Conservation (phyloP, 257 asterid genomes). For the Hygrophila difformis region DNA sequence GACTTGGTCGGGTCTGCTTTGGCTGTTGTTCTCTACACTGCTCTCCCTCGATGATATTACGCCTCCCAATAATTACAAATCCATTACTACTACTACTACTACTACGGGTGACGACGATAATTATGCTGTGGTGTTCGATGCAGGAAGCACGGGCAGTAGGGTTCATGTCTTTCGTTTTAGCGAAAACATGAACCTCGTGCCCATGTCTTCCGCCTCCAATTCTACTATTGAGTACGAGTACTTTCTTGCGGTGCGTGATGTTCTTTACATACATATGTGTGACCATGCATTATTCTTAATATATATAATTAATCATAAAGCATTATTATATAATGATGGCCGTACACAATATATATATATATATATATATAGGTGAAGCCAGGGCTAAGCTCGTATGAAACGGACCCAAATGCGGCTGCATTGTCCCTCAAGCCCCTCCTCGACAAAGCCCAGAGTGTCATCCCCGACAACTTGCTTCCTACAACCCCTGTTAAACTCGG, state of each 20-base stretch:
- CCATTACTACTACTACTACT: too few relatives aligned
- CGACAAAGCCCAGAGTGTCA: slow-evolving; percentile 36
- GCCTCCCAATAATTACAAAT: too few relatives aligned
- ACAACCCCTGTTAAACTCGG: slow-evolving; percentile 68
- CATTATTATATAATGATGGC: too few relatives aligned
- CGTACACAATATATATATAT: not conserved
- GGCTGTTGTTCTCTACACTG: too few relatives aligned
- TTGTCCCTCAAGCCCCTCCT: slow-evolving; percentile 36
- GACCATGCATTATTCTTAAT: too few relatives aligned
- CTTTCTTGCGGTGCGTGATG: too few relatives aligned
- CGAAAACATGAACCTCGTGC: slow-evolving; percentile 57
- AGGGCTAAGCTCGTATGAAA: slow-evolving; percentile 56
- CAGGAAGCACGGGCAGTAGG: slow-evolving; percentile 90
- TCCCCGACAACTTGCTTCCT: slow-evolving; percentile 33
- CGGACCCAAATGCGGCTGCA: slow-evolving; percentile 53
- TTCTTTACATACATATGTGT: too few relatives aligned
- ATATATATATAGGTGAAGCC: slow-evolving; percentile 32
- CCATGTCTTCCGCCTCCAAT: slow-evolving; percentile 47
- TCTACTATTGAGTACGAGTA: too few relatives aligned
- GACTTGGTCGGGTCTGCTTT: too few relatives aligned
- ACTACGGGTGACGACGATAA: too few relatives aligned
- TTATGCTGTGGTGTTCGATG: slow-evolving; percentile 83
- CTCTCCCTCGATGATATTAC: too few relatives aligned
- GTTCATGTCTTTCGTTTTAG: slow-evolving; percentile 81
- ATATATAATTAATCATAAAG: too few relatives aligned